These are phyloP conservation scores for Hygrophila difformis DNA, from an alignment of 257 asterid genomes.

Conservation along the genomic window DNA sequence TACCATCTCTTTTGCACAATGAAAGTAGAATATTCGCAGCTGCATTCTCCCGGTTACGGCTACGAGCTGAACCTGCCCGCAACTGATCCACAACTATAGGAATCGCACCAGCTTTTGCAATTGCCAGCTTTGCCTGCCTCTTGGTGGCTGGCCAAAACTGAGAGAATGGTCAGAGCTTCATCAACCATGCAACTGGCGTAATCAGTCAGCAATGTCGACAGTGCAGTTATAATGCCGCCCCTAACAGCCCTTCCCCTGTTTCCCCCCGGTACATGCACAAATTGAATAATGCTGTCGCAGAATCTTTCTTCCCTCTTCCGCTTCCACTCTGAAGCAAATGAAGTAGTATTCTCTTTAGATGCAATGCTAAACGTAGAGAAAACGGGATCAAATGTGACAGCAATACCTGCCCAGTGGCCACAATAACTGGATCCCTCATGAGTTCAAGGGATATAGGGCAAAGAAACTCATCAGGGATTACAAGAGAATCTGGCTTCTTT, in stretches of 20 bases:
- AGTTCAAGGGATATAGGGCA: conserved; percentile 97
- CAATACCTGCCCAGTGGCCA: conserved; percentile 69
- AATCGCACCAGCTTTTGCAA: conserved; percentile 57
- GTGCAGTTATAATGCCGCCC: conserved; percentile 58
- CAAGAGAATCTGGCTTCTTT: conserved; percentile 50
- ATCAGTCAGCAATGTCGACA: conserved; percentile 64
- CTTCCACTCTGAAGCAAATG: conserved; percentile 65
- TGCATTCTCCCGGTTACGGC: conserved; percentile 51
- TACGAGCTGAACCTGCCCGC: conserved; percentile 47
- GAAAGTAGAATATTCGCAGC: conserved; percentile 59
- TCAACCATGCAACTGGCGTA: conserved; percentile 62
- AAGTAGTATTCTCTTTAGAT: conserved; percentile 22
- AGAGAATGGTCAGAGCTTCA: conserved; percentile 76
- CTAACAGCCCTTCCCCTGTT: conserved; percentile 88
- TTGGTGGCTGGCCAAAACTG: conserved; percentile 70
- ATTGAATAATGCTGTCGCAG: conserved; percentile 87
- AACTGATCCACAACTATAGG: conserved; percentile 52
- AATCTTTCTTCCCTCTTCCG: conserved; percentile 75
- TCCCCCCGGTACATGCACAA: conserved; percentile 85
- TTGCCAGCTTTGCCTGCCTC: conserved; percentile 76
- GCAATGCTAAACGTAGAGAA: not conserved
- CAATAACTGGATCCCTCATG: conserved; percentile 96
- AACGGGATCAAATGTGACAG: not conserved
- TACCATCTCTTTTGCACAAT: conserved; percentile 49
- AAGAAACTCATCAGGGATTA: conserved; percentile 68